Conservation (phyloP, 2,329 filamentous ascomycete genomes). For the Epicoccum sorghinum region DNA sequence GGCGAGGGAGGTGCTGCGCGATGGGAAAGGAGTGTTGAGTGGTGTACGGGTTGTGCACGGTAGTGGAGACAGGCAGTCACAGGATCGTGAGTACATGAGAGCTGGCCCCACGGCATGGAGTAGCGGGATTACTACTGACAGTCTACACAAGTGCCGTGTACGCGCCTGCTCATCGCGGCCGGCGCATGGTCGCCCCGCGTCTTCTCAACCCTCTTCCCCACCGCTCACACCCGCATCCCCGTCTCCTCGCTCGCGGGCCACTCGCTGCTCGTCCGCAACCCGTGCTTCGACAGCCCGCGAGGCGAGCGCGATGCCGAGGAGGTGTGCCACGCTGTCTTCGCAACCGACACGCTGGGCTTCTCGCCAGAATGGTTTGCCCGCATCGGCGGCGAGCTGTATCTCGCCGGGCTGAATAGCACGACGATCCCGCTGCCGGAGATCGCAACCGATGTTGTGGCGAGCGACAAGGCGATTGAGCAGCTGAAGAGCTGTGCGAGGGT, state of each 20-base stretch:
- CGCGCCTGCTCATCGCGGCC: slow-evolving; percentile 68
- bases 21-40: slow-evolving; percentile 58
- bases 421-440: slow-evolving; percentile 64
- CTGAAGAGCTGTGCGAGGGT: slow-evolving; percentile 57
- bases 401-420: slow-evolving; percentile 73
- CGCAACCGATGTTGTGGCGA: slow-evolving; percentile 59
- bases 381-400: slow-evolving; percentile 70
- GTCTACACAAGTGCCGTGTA: slow-evolving; percentile 61
- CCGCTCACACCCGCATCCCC: slow-evolving; percentile 59
- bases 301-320: slow-evolving; percentile 47
- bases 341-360: slow-evolving; percentile 63
- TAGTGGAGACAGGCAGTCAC: slow-evolving; percentile 51
- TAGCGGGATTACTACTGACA: not conserved
- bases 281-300: slow-evolving; percentile 53
- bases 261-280: slow-evolving; percentile 70
- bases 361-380: slow-evolving; percentile 75
- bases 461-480: slow-evolving; percentile 55
- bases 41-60: slow-evolving; percentile 50
- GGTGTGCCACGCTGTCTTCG: slow-evolving; percentile 72
- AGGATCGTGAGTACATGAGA: slow-evolving; percentile 48
- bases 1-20: slow-evolving; percentile 59
- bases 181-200: slow-evolving; percentile 74
- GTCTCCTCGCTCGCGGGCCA: slow-evolving; percentile 71
- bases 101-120: too few relatives aligned
- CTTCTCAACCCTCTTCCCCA: slow-evolving; percentile 69